Evolutionary conservation across 2,329 filamentous ascomycete genomes (phyloP).

Genomic region (Alternaria novae-zelandiae): DNA sequence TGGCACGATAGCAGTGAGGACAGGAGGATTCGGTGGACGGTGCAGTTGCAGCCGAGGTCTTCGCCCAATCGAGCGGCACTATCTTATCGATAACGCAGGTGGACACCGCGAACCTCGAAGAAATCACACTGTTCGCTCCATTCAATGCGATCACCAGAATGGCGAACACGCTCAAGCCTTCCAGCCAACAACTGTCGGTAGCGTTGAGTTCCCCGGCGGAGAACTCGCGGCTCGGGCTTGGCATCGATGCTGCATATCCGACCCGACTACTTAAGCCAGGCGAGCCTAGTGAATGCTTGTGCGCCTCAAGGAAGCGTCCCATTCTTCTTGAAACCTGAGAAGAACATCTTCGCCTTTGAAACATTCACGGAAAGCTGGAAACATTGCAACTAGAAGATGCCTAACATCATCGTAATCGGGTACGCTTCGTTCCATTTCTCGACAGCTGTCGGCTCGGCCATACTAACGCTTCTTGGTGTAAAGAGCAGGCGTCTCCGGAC

Average conservation of each 20-base stretch:
- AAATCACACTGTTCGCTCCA: background rate
- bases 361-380: background rate
- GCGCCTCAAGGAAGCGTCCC: background rate
- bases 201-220: background rate
- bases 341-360: background rate
- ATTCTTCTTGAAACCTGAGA: background rate
- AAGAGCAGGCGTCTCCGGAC: slow-evolving; percentile 69
- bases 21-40: background rate
- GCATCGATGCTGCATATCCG: background rate
- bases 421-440: slow-evolving; percentile 26
- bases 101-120: background rate
- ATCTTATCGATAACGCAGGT: background rate
- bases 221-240: background rate
- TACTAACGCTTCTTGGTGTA: background rate
- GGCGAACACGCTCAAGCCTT: background rate
- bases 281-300: background rate
- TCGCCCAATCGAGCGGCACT: background rate
- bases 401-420: slow-evolving; percentile 56
- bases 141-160: background rate
- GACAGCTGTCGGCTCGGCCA: background rate
- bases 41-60: background rate
- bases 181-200: background rate
- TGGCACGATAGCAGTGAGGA: background rate
- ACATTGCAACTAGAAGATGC: background rate
- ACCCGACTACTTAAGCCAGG: background rate